These are phyloP conservation scores for Deuterostichococcus epilithicus DNA, from an alignment of 139 green algal species.

Conservation along the genomic window DNA sequence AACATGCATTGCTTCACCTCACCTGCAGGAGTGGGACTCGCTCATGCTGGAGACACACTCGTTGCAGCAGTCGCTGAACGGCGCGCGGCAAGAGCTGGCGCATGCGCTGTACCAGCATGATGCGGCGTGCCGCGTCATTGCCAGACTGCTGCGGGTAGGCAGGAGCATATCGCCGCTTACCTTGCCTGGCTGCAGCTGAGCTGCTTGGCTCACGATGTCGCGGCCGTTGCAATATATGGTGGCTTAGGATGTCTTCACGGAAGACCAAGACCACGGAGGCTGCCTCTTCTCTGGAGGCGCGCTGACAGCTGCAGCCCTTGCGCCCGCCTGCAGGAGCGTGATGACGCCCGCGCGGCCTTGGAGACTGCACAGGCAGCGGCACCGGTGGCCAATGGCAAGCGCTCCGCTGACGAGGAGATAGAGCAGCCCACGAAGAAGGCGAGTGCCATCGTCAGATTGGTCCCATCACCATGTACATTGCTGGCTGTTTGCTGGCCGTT, in stretches of 20 bases:
- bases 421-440: constrained; percentile 20
- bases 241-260: no score
- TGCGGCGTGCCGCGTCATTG: constrained; percentile 87
- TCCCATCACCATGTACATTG: no score
- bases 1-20: not conserved
- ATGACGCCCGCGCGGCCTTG: constrained; percentile 61
- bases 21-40: constrained; percentile 84
- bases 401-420: constrained; percentile 15
- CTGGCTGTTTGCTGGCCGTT: no score
- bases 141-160: constrained; percentile 10
- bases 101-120: constrained; percentile 96
- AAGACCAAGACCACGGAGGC: no score
- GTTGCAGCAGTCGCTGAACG: constrained; percentile 72
- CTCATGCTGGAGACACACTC: constrained; percentile 86
- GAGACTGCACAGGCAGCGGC: constrained; percentile 21
- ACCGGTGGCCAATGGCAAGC: constrained; percentile 38
- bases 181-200: no score
- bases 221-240: no score
- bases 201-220: no score
- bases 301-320: no score
- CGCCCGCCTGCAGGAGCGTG: constrained; percentile 55
- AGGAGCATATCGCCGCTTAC: no score
- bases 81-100: constrained; percentile 78
- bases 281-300: no score
- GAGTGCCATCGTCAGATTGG: constrained; percentile 15